Base-by-base conservation (phyloP, 148 eudicot genomes). In the Pharnaceum exiguum region DNA sequence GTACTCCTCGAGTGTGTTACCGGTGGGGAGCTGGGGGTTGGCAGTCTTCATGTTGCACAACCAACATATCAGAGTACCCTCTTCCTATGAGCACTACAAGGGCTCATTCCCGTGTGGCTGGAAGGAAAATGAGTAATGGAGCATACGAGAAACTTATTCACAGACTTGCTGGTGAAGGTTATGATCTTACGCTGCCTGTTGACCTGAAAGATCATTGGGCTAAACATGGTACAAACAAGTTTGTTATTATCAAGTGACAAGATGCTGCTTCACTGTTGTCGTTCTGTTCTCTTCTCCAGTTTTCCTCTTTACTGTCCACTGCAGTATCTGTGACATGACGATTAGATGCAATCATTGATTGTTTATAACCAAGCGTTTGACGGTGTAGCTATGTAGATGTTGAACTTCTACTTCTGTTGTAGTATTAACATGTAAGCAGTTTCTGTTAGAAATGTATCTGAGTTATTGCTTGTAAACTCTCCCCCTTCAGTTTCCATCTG, bases 151-250 rank as follows among this genome's bases (percentile, higher is more conserved):
- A 85, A 35, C 82, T 85, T 64, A 59, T 85, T 7, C 72, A 72
- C 58, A 75, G 76, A 55, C 80, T 85, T 46, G 64, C 77, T 55
- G 59, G 63, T 46, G 80, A 85, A 48, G 87, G 85, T 15, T 65
- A 55, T 26, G 82, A 82, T 79, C 81, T 85, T 33, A 49, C 79
- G 16, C 59, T 45, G 16, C 77, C 91, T 0, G 65, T 85, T 62
- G 91, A 85, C 74, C 66, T 85, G 42, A 84, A 76, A 66, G 61
- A 72, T 60, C 87, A 82, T 40, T 84, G 90, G 90, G 86, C 87
- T 51, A 81, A 62, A 63, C 87, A 67, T 60, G 90, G 90, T 36
- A 83, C 80, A 50, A 84, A 84, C 75, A 81, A 81, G 69, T 84
- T 81, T 57, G 80, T 77, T 32, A 79, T 71, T 0, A 69, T 82